Evolutionary conservation across 106 monocot genomes (phyloP), one percentile per base, ranked within the genome.

Genomic region (Platanthera guangdongensis): DNA sequence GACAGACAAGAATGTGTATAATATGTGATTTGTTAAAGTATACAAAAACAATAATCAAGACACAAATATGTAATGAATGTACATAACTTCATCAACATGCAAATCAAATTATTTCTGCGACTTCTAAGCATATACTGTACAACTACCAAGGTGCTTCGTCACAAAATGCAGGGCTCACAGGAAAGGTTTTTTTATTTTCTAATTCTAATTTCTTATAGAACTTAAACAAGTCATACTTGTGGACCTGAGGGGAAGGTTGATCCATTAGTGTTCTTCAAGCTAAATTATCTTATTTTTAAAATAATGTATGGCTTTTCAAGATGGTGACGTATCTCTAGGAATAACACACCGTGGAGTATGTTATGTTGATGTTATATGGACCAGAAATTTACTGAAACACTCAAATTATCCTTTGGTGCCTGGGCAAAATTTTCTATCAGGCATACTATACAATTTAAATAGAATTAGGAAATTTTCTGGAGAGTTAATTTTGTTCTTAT

Each of bases 321-420:
- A 47, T 32, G 84, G 79, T 60, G 93, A 93, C 76, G 60, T 93
- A 16, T 90, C 88, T 12, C 1, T 93, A 62, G 84, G 72, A 57
- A 93, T 93, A 74, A 84, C 84, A n/a, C 80, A 93, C 68, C 90
- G 88, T 81, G 90, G 93, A 68, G 84, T 90, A 49, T 90, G 93
- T 64, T 88, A 86, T 80, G 90, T 90, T 79, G 93, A 93, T 81
- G 86, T 90, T 6, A 8, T 74, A 16, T 94, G 86, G 90, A 83
- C 88, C 47, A 80, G 80, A 77, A 94, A 94, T 78, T 46, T 32
- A 45, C 14, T 77, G 18, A 73, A 81, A 0, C 79, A 90, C 74
- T 85, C 93, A 49, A 90, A 69, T 9, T 94, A 94, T 80, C 93
- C 93, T 8, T 7, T 94, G 6, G 90, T 94, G 53, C 93, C 93